phyloP scores from a whole-genome alignment of 2,329 filamentous ascomycete species.

The Colletotrichum eremochloae region DNA sequence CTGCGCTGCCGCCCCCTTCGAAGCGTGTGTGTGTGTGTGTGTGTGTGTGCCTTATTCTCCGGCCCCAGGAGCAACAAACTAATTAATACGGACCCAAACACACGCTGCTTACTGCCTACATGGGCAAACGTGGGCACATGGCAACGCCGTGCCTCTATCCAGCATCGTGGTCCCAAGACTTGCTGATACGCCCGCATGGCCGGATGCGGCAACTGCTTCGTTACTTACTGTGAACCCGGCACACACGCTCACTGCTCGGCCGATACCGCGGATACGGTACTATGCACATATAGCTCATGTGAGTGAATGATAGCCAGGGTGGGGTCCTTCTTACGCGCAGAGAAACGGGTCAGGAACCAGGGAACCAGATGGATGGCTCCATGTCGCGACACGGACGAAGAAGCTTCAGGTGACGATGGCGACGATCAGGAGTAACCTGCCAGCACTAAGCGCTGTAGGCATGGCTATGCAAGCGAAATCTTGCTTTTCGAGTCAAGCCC shows the following conservation, averaged over 20 bases:
- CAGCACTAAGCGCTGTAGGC: not conserved
- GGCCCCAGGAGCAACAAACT: not conserved
- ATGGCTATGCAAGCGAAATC: constrained; percentile 24
- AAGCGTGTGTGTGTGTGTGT: not conserved
- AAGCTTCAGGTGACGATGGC: not conserved
- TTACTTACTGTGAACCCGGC: not conserved
- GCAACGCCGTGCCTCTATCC: constrained; percentile 11
- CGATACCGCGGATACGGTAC: constrained; percentile 8
- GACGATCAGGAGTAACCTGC: not conserved
- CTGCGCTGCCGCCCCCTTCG: not conserved
- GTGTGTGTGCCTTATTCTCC: constrained; percentile 17
- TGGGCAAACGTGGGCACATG: not conserved
- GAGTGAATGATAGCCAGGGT: constrained; percentile 17
- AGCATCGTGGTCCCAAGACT: constrained; percentile 8
- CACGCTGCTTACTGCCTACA: constrained; percentile 13
- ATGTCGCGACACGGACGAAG: constrained; percentile 1
- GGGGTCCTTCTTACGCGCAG: constrained; percentile 1
- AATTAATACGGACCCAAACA: not conserved
- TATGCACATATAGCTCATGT: constrained; percentile 10
- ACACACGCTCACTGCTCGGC: not conserved
- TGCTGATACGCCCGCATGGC: constrained; percentile 15
- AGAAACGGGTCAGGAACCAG: not conserved
- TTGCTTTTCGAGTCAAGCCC: not conserved
- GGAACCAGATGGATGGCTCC: not conserved
- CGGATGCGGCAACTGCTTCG: constrained; percentile 19